Evolutionary conservation across 1,284 basidiomycete genomes (phyloP), one percentile per base, ranked within the genome.

Genomic region (Naganishia sp.): DNA sequence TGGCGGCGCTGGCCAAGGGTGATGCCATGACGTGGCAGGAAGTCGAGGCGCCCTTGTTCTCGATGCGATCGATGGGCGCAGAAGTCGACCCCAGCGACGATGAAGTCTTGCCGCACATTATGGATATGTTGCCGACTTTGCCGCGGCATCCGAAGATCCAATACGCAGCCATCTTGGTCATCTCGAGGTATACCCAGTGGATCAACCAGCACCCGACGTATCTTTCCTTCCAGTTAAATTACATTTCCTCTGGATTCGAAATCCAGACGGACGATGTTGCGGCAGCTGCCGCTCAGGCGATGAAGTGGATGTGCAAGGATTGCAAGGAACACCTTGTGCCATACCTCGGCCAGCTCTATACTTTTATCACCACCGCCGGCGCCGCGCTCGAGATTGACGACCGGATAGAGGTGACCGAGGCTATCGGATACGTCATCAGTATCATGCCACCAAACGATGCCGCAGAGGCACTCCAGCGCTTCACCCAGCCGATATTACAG

Each of bases 141-240:
- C 96, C 96, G 0, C 81, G 84, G 55, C 95, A 99, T 76, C 94
- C 94, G 48, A 87, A 88, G 66, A 90, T 99, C 69, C 92, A 90
- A 68, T 99, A 99, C 75, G 94, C 96, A 31, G 92, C 94, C 7
- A 86, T 97, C 48, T 86, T 99, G 67, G 94, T 99, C 72, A 88
- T 99, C 70, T 92, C 92, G 11, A 86, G 96, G 21, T 99, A 99
- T 79, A 94, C 94, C 10, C 91, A 95, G 80, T 99, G 96, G 96
- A 90, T 95, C 74, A 90, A 90, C 75, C 83, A 84, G 69, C 94
- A 99, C 76, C 90, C 94, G 0, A 83, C 88, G 45, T 93, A 96
- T 75, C 90, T 99, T 69, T 85, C 86, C 36, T 86, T 86, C 75
- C 89, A 93, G 75, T 83, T 99, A 23, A 88, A 90, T 71, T 99